Evolutionary conservation across 1,284 basidiomycete genomes (phyloP).

Genomic region (Pisolithus thermaeus): DNA sequence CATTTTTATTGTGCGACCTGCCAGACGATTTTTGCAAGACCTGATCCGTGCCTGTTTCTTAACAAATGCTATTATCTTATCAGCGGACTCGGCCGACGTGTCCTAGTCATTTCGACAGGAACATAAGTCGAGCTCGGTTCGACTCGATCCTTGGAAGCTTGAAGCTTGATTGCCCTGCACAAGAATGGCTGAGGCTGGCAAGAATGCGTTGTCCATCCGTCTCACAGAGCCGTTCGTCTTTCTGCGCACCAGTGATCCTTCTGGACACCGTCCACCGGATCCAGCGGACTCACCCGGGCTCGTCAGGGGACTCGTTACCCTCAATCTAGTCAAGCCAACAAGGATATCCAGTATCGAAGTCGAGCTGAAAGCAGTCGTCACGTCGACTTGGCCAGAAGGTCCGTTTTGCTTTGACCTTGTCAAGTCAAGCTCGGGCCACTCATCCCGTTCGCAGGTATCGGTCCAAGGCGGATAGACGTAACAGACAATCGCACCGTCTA

Average conservation of each 20-base stretch:
- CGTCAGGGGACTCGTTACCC: conserved; percentile 79
- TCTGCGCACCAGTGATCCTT: conserved; percentile 47
- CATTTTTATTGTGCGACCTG: too few species aligned
- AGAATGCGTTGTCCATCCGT: conserved; percentile 51
- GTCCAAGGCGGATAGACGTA: conserved; percentile 73
- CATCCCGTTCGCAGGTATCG: conserved; percentile 52
- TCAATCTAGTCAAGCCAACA: conserved; percentile 79
- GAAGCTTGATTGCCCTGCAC: background rate
- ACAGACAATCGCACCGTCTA: conserved; percentile 76
- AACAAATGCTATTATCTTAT: too few species aligned
- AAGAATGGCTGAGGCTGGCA: conserved; percentile 8
- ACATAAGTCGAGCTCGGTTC: too few species aligned
- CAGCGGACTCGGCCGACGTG: too few species aligned
- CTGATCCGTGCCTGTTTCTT: too few species aligned
- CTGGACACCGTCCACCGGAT: conserved; percentile 21
- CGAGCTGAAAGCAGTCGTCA: conserved; percentile 65
- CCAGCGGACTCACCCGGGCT: conserved; percentile 56
- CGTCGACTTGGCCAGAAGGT: conserved; percentile 83
- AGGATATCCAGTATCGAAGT: conserved; percentile 84
- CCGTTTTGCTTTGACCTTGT: conserved; percentile 2
- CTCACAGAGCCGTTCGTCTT: conserved; percentile 85
- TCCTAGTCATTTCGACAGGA: too few species aligned
- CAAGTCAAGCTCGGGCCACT: background rate
- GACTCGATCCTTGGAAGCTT: too few species aligned
- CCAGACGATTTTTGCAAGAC: too few species aligned